phyloP scores from a whole-genome alignment of 1,284 basidiomycete genomes.

The Leccinum huronense region DNA sequence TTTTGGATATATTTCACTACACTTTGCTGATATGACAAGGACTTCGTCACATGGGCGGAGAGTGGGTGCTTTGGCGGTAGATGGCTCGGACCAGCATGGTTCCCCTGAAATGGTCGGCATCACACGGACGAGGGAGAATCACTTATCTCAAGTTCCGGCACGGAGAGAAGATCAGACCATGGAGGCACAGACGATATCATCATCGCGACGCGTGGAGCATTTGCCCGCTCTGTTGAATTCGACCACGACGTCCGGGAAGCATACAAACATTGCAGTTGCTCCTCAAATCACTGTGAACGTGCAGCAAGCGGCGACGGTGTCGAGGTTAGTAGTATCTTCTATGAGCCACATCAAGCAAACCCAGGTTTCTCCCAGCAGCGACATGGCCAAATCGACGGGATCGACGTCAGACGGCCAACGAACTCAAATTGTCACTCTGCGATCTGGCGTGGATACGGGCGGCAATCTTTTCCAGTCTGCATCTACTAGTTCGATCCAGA shows the following conservation, averaged over 20 bases:
- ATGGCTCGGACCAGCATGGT: neutral
- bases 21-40: conserved; percentile 7
- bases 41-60: neutral
- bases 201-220: neutral
- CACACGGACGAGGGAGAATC: neutral
- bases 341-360: neutral
- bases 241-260: neutral
- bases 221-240: neutral
- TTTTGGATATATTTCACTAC: neutral
- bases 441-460: neutral
- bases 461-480: neutral
- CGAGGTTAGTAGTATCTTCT: conserved; percentile 9
- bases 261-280: neutral
- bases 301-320: neutral
- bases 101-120: neutral
- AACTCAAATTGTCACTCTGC: neutral
- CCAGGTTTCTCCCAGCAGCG: conserved; percentile 7
- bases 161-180: neutral
- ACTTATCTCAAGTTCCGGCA: neutral
- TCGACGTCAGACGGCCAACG: neutral
- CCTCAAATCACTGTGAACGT: conserved; percentile 8
- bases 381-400: neutral
- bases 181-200: neutral
- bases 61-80: neutral
- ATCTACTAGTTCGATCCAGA: neutral